Evolutionary conservation across 2,329 filamentous ascomycete species (phyloP), one percentile per base, ranked within the genome.

Genomic region (Scolecobasidium constrictum): DNA sequence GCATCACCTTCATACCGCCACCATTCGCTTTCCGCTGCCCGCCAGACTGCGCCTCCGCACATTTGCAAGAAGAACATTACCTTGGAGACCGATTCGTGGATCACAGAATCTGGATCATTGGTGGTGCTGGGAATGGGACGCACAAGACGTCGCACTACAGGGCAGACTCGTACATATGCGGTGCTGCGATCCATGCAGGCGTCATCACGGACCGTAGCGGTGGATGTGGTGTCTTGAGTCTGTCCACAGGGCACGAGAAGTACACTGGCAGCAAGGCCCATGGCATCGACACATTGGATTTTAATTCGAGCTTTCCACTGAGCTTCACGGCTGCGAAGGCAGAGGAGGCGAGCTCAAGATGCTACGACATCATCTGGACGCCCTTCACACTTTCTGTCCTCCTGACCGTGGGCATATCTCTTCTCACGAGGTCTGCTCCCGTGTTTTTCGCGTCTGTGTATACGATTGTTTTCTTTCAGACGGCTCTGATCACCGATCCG

Each of bases 101-200:
- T 36, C 86, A 86, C 55, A 64, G 62, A 18, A 66, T 77, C 1
- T 57, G 85, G n/a, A 72, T 86, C 2, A 68, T 86, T 19, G 82
- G 82, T n/a, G 81, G 81, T 2, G 60, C 66, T 2, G 22, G 48
- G n/a, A 16, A 35, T 4, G 38, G 28, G 13, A 37, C 47, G 2
- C 47, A 47, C 26, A 48, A 39, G 15, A 38, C 49, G 17, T 46
- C 51, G 12, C 37, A 38, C 3, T 62, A 62, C 31, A 55, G 59
- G 6, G 59, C 56, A 12, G 59, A 62, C 44, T 61, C 59, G 1
- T 62, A 61, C 43, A 55, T 62, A 16, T 62, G 59, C 43, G 53
- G 53, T 7, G 52, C 59, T 6, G 59, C 59, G 3, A 57, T 62
- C 15, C 59, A 62, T 40, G 56, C 56, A 17, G 57, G 59, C 1